Evolutionary conservation across 495 filamentous ascomycete species (phyloP).

Genomic region (Penicillium verhagenii): DNA sequence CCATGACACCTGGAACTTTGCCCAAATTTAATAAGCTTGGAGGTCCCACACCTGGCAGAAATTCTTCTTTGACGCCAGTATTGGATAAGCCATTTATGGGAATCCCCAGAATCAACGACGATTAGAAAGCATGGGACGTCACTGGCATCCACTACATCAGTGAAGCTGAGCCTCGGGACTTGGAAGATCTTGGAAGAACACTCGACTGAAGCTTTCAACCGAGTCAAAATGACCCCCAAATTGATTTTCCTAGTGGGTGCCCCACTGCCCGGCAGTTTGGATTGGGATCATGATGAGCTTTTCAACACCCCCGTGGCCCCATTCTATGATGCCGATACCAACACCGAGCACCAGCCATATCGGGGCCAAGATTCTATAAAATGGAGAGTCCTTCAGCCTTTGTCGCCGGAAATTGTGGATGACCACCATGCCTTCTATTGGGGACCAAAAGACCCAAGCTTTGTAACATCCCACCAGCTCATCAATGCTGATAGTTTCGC

Average conservation of each 20-base stretch:
- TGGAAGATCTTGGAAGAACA: not conserved
- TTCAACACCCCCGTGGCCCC: slow-evolving; percentile 47
- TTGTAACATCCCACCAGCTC: slow-evolving; percentile 49
- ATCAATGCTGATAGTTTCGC: slow-evolving; percentile 17
- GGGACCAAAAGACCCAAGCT: slow-evolving; percentile 35
- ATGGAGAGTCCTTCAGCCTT: slow-evolving; percentile 40
- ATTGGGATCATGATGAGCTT: slow-evolving; percentile 55
- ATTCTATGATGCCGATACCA: slow-evolving; percentile 36
- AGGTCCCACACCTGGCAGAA: not conserved
- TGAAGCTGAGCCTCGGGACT: not conserved
- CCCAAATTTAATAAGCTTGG: not conserved
- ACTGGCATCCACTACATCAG: not conserved
- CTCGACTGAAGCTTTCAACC: not conserved
- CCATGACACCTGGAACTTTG: not conserved
- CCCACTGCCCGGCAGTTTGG: slow-evolving; percentile 50
- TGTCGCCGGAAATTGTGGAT: slow-evolving; percentile 2
- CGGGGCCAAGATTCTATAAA: slow-evolving; percentile 27
- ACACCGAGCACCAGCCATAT: slow-evolving; percentile 1
- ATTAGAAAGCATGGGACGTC: not conserved
- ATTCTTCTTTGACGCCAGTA: not conserved
- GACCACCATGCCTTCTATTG: slow-evolving; percentile 10
- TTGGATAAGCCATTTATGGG: not conserved
- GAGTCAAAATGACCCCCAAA: slow-evolving; percentile 14
- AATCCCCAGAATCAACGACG: too few relatives aligned
- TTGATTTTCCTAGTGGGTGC: slow-evolving; percentile 64